Conservation (phyloP, 2,329 filamentous ascomycete genomes). For the Cryoendolithus antarcticus region DNA sequence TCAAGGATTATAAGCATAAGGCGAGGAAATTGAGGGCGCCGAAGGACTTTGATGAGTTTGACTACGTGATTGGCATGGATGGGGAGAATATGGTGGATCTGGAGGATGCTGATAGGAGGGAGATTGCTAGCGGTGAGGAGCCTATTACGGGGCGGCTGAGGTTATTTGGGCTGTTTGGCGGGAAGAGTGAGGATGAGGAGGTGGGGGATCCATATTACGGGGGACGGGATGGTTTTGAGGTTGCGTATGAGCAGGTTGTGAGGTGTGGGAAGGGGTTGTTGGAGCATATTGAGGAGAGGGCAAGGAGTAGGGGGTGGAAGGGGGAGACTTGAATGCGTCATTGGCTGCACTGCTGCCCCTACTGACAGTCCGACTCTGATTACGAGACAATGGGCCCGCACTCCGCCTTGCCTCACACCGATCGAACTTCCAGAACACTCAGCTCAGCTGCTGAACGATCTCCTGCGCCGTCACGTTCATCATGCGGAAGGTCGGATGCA, state of each 20-base stretch:
- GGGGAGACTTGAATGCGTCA: neutral
- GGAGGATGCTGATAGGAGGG: conserved; percentile 42
- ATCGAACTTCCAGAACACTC: too few relatives aligned
- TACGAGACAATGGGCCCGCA: too few relatives aligned
- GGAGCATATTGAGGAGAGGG: conserved; percentile 39
- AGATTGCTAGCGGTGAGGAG: conserved; percentile 36
- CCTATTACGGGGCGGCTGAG: conserved; percentile 27
- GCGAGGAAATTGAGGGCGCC: conserved; percentile 58
- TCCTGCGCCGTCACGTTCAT: too few relatives aligned
- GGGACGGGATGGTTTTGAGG: conserved; percentile 66
- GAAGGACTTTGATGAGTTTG: conserved; percentile 70
- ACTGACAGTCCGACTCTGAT: too few relatives aligned
- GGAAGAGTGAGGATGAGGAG: conserved; percentile 46
- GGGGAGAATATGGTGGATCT: conserved; percentile 64
- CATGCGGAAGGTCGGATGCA: too few relatives aligned
- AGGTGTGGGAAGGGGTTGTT: conserved; percentile 70
- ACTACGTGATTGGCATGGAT: conserved; percentile 96
- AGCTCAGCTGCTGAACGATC: too few relatives aligned
- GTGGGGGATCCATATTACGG: conserved; percentile 90
- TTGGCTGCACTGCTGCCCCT: too few relatives aligned
- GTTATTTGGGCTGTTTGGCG: conserved; percentile 76
- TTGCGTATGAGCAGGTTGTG: conserved; percentile 72
- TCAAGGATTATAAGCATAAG: conserved; percentile 62
- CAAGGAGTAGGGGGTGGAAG: conserved; percentile 1
- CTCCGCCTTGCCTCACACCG: too few relatives aligned